phyloP scores from a whole-genome alignment of 176 grass and related monocot species.

The Aegilops speltoides region DNA sequence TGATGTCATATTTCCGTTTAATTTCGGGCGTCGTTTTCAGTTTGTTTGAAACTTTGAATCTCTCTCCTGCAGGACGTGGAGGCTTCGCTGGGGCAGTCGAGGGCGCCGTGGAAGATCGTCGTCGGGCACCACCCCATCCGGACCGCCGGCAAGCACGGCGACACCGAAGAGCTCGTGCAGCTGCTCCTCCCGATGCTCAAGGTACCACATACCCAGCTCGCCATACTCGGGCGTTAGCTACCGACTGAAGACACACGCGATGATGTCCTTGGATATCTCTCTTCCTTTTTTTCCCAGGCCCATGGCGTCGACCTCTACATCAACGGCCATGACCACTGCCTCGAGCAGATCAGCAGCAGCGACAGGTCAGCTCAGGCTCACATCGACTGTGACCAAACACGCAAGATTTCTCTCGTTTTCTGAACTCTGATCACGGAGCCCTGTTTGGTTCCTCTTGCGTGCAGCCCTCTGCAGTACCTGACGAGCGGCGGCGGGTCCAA shows the following conservation, averaged over 20 bases:
- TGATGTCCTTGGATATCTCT: too few relatives aligned
- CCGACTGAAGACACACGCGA: background rate
- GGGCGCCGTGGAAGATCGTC: conserved; percentile 66
- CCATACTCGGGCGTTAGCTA: background rate
- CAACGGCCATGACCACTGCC: conserved; percentile 82
- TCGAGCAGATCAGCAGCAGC: conserved; percentile 65
- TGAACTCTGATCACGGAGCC: background rate
- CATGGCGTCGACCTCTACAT: conserved; percentile 59
- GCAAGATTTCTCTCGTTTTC: background rate
- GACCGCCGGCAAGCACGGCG: conserved; percentile 56
- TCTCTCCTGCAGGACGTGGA: conserved; percentile 43
- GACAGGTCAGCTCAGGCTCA: conserved; percentile 45
- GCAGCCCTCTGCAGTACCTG: conserved; percentile 55
- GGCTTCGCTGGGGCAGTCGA: conserved; percentile 37
- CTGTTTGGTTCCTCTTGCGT: background rate
- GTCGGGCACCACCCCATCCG: conserved; percentile 74
- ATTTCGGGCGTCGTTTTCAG: background rate
- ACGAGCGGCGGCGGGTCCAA: conserved; percentile 71
- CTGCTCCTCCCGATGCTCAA: conserved; percentile 60
- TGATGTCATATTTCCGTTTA: background rate
- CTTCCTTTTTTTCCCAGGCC: conserved; percentile 14
- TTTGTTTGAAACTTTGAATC: too few relatives aligned
- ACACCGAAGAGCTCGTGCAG: conserved; percentile 56
- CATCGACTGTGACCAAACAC: background rate
- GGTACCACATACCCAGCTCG: background rate